Percentiles rank a stretch among this genome's conserved stretches.
Conservation (phyloP, 805 yeast species). For the Groenewaldozyma salmanticensis region DNA sequence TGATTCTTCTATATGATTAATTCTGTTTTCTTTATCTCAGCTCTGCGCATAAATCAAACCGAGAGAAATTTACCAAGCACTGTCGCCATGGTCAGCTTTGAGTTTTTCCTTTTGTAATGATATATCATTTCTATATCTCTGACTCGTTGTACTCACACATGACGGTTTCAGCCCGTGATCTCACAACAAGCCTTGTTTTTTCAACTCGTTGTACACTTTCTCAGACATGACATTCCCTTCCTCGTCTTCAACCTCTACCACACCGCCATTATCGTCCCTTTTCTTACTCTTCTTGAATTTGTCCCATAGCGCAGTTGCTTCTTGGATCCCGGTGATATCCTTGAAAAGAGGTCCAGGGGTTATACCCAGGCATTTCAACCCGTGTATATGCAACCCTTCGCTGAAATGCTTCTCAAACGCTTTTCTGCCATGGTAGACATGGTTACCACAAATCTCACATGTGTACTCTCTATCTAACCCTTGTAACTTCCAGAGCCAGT, state of each 20-base stretch:
- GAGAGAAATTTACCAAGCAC: too few species aligned
- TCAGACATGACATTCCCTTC: slow-evolving; percentile 90
- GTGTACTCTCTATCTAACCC: slow-evolving; percentile 64
- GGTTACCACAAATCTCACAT: slow-evolving; percentile 85
- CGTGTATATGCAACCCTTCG: slow-evolving; percentile 61
- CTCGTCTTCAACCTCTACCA: slow-evolving; percentile 79
- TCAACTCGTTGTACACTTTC: slow-evolving; percentile 72
- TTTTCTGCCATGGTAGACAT: slow-evolving; percentile 60
- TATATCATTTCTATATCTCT: not conserved
- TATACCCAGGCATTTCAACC: slow-evolving; percentile 67
- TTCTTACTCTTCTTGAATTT: slow-evolving; percentile 32
- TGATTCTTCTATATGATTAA: not conserved
- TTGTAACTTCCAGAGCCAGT: slow-evolving; percentile 83
- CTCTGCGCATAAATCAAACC: too few species aligned
- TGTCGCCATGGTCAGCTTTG: too few species aligned
- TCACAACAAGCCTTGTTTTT: slow-evolving; percentile 74
- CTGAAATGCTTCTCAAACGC: slow-evolving; percentile 66
- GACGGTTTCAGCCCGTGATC: too few species aligned
- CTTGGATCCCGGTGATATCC: slow-evolving; percentile 57
- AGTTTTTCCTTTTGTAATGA: not conserved
- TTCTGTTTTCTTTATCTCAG: too few species aligned
- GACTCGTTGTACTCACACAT: too few species aligned
- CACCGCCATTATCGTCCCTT: slow-evolving; percentile 39
- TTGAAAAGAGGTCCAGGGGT: slow-evolving; percentile 44
- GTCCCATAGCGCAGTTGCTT: slow-evolving; percentile 50